Evolutionary conservation across 2,329 filamentous ascomycete genomes (phyloP).

Genomic region (Fusarium protoensiforme): DNA sequence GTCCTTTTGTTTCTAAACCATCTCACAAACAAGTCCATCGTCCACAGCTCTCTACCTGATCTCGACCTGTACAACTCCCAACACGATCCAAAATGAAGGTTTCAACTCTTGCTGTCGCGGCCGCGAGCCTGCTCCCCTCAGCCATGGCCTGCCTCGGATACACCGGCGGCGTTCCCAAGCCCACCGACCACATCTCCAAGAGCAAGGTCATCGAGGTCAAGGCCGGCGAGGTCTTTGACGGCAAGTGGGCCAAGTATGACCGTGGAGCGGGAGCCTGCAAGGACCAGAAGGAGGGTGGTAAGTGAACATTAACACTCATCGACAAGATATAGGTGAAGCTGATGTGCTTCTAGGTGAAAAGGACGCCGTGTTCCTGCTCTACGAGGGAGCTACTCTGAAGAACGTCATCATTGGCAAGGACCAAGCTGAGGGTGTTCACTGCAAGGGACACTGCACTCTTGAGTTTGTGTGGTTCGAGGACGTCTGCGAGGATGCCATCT

Average conservation of each 20-base stretch:
- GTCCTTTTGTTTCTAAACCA: neutral
- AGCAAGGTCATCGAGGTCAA: conserved; percentile 47
- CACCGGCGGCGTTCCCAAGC: conserved; percentile 44
- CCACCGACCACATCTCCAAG: conserved; percentile 42
- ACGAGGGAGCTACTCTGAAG: conserved; percentile 59
- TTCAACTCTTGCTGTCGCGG: neutral
- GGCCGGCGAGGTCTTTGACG: conserved; percentile 46
- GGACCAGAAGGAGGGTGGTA: conserved; percentile 41
- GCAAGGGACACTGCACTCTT: conserved; percentile 55
- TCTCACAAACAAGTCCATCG: neutral
- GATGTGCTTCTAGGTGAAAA: conserved; percentile 39
- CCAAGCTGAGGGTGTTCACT: conserved; percentile 62
- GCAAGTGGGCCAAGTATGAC: conserved; percentile 49
- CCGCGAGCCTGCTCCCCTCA: conserved; percentile 20
- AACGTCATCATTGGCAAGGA: conserved; percentile 64
- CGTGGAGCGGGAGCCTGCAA: conserved; percentile 47
- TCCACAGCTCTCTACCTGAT: neutral
- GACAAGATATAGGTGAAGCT: neutral
- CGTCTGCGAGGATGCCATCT: conserved; percentile 51
- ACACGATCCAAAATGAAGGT: conserved; percentile 14
- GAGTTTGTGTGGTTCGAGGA: conserved; percentile 53
- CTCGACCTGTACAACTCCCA: neutral
- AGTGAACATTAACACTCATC: neutral
- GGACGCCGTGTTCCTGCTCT: conserved; percentile 62
- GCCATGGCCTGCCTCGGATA: conserved; percentile 41